Base-by-base conservation (phyloP, 2,329 filamentous ascomycete genomes). In the Claviceps quebecensis region DNA sequence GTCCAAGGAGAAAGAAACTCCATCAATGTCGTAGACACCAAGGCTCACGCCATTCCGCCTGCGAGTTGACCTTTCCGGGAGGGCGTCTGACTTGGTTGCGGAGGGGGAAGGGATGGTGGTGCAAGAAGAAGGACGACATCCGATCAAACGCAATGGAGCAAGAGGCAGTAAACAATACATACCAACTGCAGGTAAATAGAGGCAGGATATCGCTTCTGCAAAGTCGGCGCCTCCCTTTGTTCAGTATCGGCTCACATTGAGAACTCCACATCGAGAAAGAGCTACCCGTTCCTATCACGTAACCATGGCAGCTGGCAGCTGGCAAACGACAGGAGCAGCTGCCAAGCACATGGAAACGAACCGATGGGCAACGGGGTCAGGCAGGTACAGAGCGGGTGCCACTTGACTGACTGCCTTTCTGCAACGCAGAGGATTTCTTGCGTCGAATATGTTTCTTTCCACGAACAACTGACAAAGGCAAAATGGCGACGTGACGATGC, bases 161-260 rank as follows among this genome's bases (percentile, higher is more conserved):
- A 48, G 39, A 43, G 47, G 38, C 38, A 26, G n/a, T 43, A 44
- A 19, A 46, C 14, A 38, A 50, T 19, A 45, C 48, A 50, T 52
- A 14, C 7, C 45, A 45, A 47, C 39, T 37, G 48, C 37, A 43
- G 43, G n/a, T 4, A 3, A 17, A 41, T 14, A 50, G 23, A 53
- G 22, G 4, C 40, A 14, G 38, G 36, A 19, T 36, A 23, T 37
- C 36, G 36, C 43, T 43, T 52, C 17, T 49, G 7, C 7, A 37
- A 48, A 48, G n/a, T 39, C 40, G 37, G 19, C 44, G 38, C 38
- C 39, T 53, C 46, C 51, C 51, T 47, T 53, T 48, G 34, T 53
- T 53, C 51, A 53, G 48, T 29, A 36, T 45, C 51, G 38, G 26
- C 43, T 53, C 48, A 53, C 36, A 53, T 49, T 38, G 4, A n/a